Evolutionary conservation across 768 basidiomycete genomes (phyloP).

Genomic region (Candolleomyces eurysporus): DNA sequence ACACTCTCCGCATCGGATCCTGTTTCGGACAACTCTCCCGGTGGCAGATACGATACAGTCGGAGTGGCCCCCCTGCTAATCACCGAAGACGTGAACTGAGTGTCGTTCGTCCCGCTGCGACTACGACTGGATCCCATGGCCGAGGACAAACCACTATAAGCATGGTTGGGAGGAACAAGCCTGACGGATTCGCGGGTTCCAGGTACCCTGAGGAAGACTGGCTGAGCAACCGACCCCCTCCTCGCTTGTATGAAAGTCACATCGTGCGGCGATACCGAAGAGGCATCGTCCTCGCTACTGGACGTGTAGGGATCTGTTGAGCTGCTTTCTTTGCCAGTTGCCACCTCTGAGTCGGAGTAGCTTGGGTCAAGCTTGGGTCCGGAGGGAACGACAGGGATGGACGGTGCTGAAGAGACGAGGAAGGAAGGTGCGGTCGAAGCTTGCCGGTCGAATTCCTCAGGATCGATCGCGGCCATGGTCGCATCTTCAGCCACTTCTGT

Average conservation of each 20-base stretch:
- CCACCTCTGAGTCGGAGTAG: background rate
- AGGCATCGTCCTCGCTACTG: background rate
- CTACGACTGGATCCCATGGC: background rate
- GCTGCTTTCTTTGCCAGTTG: background rate
- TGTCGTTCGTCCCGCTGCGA: background rate
- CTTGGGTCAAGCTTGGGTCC: background rate
- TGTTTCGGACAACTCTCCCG: background rate
- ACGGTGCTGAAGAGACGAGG: too few relatives aligned
- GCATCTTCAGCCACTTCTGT: too few relatives aligned
- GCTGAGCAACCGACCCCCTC: background rate
- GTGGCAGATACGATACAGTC: background rate
- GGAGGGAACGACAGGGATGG: background rate
- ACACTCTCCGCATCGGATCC: background rate
- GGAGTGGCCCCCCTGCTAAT: background rate
- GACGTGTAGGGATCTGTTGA: background rate
- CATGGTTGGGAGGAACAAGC: background rate
- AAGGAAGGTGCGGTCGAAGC: too few relatives aligned
- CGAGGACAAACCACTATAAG: background rate
- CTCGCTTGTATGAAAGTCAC: background rate
- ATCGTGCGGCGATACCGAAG: background rate
- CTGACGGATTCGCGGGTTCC: background rate
- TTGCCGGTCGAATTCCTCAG: too few relatives aligned
- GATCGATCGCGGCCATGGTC: too few relatives aligned
- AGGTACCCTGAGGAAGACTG: background rate
- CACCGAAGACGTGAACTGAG: background rate